phyloP scores from a whole-genome alignment of 2,329 filamentous ascomycete species.

The Colletotrichum tofieldiae region DNA sequence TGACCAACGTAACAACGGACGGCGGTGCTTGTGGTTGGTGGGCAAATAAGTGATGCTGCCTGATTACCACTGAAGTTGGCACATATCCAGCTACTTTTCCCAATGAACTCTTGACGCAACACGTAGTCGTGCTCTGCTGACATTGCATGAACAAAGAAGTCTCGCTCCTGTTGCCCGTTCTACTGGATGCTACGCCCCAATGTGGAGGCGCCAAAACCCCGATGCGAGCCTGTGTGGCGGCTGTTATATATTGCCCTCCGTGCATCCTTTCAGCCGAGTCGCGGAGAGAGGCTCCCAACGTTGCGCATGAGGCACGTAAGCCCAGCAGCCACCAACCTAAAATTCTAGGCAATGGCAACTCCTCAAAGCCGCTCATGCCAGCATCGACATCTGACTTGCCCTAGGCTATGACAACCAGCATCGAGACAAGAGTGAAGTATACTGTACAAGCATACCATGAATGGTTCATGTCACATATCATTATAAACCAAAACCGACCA shows the following conservation, averaged over 20 bases:
- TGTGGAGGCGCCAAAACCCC: neutral
- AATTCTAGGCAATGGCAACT: neutral
- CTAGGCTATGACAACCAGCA: neutral
- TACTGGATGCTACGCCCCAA: slow-evolving; percentile 13
- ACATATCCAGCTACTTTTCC: neutral
- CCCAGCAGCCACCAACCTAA: neutral
- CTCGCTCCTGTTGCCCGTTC: neutral
- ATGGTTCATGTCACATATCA: slow-evolving; percentile 29
- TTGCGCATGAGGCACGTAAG: neutral
- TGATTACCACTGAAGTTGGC: neutral
- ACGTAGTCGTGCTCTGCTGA: neutral
- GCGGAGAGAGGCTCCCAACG: neutral
- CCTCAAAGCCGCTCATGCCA: slow-evolving; percentile 24
- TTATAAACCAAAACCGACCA: slow-evolving; percentile 4
- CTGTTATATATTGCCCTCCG: neutral
- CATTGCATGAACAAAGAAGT: neutral
- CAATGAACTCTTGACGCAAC: neutral
- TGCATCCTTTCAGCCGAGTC: slow-evolving; percentile 10
- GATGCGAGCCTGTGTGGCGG: neutral
- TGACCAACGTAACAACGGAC: neutral
- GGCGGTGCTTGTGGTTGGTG: neutral
- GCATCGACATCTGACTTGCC: neutral
- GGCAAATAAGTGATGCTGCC: neutral
- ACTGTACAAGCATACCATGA: neutral
- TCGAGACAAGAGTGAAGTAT: neutral